phyloP scores from a whole-genome alignment of 23 red algal genomes.

The Gracilaria vermiculophylla region DNA sequence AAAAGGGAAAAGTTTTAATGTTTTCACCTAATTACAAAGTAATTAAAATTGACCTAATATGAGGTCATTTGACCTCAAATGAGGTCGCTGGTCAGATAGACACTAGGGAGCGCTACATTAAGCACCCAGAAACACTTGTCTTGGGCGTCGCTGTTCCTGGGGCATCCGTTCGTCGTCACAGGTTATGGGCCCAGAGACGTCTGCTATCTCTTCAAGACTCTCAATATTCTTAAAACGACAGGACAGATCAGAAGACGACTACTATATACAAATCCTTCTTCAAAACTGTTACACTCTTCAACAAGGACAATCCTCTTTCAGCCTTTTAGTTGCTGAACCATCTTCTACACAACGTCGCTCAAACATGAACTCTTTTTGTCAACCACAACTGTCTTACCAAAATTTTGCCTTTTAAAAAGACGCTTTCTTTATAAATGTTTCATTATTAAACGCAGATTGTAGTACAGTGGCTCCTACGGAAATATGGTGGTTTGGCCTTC shows the following conservation, averaged over 20 bases:
- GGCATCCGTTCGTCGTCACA: neutral
- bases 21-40: too few species aligned
- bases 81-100: too few species aligned
- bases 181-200: constrained; percentile 21
- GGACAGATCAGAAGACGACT: neutral
- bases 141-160: neutral
- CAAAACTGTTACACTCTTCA: neutral
- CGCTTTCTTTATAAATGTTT: neutral
- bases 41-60: too few species aligned
- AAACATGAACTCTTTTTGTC: neutral
- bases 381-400: neutral
- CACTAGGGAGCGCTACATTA: too few species aligned
- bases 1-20: too few species aligned
- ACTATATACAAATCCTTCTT: constrained; percentile 14
- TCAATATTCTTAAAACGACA: neutral
- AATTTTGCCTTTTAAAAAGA: neutral
- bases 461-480: too few species aligned
- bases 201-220: neutral
- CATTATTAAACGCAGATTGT: neutral
- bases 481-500: too few species aligned
- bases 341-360: neutral
- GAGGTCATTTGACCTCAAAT: too few species aligned
- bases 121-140: neutral
- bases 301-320: neutral
- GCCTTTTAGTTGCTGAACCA: neutral